A percentile compares a stretch with the other conserved stretches of the same genome.
These are phyloP conservation scores for Sporisorium graminicola DNA, from an alignment of 1,284 basidiomycete genomes.

Conservation along the genomic window DNA sequence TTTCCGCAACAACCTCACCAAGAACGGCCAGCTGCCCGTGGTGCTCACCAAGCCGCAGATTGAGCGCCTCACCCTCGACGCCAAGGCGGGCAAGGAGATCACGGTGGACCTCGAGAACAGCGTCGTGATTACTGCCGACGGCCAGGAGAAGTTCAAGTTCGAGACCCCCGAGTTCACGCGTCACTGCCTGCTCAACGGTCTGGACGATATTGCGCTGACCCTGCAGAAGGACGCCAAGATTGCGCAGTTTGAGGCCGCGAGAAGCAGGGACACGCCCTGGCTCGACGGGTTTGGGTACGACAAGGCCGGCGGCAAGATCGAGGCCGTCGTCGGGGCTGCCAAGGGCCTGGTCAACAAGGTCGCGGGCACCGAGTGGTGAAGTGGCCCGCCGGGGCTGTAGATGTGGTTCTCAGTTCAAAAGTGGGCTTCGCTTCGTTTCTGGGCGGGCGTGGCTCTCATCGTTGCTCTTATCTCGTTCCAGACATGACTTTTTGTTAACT, in stretches of 20 bases:
- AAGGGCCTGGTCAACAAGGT: conserved; percentile 45
- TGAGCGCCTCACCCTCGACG: conserved; percentile 54
- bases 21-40: conserved; percentile 66
- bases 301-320: not conserved
- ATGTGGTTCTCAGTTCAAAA: too few relatives aligned
- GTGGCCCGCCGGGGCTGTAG: too few relatives aligned
- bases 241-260: conserved; percentile 49
- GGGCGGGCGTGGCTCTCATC: too few relatives aligned
- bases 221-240: conserved; percentile 61
- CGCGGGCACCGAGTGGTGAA: conserved; percentile 60
- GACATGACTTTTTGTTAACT: too few relatives aligned
- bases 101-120: conserved; percentile 62
- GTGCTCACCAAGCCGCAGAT: conserved; percentile 55
- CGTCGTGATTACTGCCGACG: conserved; percentile 58
- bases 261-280: conserved; percentile 62
- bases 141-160: conserved; percentile 54
- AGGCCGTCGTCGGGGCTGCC: conserved; percentile 25
- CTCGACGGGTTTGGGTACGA: conserved; percentile 60
- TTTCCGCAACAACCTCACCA: conserved; percentile 65
- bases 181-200: conserved; percentile 65
- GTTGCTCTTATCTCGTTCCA: too few relatives aligned
- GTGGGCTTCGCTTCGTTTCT: too few relatives aligned
- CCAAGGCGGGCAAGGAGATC: conserved; percentile 61
- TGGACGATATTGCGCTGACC: conserved; percentile 67
- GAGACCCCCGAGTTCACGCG: conserved; percentile 59